Evolutionary conservation across 108 stramenopile species (phyloP).

Genomic region (Cyclotella atomus): DNA sequence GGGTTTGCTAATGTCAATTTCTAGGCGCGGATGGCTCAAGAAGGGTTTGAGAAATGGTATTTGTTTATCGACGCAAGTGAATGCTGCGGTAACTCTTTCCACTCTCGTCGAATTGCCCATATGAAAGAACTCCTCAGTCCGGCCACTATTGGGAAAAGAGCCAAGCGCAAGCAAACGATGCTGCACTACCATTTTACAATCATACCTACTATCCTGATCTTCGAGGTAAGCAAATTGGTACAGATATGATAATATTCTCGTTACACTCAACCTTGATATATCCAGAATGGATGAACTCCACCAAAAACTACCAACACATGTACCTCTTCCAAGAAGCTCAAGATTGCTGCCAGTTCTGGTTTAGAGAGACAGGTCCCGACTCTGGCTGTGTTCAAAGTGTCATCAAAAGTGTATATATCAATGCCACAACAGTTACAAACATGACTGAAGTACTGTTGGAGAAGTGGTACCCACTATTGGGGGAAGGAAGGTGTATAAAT

Average conservation of each 20-base stretch:
- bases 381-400: slow-evolving; percentile 23
- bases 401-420: slow-evolving; percentile 14
- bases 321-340: slow-evolving; percentile 14
- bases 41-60: slow-evolving; percentile 25
- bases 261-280: slow-evolving; percentile 29
- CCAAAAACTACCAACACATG: slow-evolving; percentile 8
- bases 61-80: slow-evolving; percentile 12
- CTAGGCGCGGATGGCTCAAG: slow-evolving; percentile 34
- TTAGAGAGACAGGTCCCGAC: background rate
- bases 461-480: slow-evolving; percentile 36
- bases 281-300: slow-evolving; percentile 32
- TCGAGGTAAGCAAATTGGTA: no score
- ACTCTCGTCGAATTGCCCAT: slow-evolving; percentile 23
- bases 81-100: slow-evolving; percentile 36
- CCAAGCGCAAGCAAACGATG: background rate
- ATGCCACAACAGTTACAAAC: background rate
- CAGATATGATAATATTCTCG: background rate
- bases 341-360: slow-evolving; percentile 36
- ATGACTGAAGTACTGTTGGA: background rate
- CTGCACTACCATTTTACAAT: slow-evolving; percentile 16
- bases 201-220: slow-evolving; percentile 32
- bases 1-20: background rate
- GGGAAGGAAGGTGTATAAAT: slow-evolving; percentile 18
- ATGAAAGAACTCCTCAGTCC: slow-evolving; percentile 11
- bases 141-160: slow-evolving; percentile 37